Conservation (phyloP, 495 filamentous ascomycete species). For the Tetracladium setigerum region DNA sequence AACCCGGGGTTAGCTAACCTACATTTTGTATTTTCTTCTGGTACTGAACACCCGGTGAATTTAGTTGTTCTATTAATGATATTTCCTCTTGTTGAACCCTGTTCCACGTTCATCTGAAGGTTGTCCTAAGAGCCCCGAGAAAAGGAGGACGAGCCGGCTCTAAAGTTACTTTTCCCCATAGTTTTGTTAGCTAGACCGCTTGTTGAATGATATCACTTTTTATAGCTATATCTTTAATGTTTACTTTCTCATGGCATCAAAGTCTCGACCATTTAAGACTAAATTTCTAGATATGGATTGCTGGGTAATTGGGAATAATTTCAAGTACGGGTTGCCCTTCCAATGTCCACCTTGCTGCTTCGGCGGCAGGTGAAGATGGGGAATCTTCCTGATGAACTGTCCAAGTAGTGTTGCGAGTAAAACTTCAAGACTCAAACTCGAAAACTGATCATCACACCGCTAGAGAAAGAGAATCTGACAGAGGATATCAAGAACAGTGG, state of each 20-base stretch:
- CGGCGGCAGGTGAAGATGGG: conserved; percentile 40
- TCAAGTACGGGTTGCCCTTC: conserved; percentile 33
- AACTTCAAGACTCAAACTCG: neutral
- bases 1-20: no score
- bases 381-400: conserved; percentile 32
- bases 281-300: conserved; percentile 37
- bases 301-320: conserved; percentile 25
- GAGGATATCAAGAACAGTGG: no score
- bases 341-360: conserved; percentile 36
- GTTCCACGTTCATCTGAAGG: no score
- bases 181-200: neutral
- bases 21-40: no score
- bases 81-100: no score
- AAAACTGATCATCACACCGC: no score
- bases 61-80: no score
- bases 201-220: conserved; percentile 22
- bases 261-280: conserved; percentile 38
- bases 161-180: no score
- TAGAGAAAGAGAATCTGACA: no score
- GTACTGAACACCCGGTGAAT: no score
- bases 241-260: conserved; percentile 36
- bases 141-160: no score
- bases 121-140: no score
- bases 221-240: conserved; percentile 35
- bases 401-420: neutral